Conservation (phyloP, 805 yeast genomes). For the Groenewaldozyma salmanticensis region DNA sequence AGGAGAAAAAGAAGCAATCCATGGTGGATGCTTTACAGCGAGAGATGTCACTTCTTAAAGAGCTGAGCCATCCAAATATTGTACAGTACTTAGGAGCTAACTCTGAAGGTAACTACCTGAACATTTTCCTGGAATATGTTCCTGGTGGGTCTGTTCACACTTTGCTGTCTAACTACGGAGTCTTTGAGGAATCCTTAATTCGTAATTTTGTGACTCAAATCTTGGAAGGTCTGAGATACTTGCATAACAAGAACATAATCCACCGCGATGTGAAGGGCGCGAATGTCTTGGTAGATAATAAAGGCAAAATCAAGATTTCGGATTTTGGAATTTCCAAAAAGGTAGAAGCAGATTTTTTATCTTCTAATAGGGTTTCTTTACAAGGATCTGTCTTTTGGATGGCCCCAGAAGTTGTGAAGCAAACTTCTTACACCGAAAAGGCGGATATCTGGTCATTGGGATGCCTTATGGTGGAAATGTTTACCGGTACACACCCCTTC, state of each 20-base stretch:
- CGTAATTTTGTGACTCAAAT: slow-evolving; percentile 68
- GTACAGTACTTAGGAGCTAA: slow-evolving; percentile 88
- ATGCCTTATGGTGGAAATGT: slow-evolving; percentile 87
- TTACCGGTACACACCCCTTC: slow-evolving; percentile 92
- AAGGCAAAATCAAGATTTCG: slow-evolving; percentile 73
- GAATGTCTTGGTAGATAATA: slow-evolving; percentile 68
- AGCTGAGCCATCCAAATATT: slow-evolving; percentile 80
- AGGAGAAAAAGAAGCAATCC: slow-evolving; percentile 31
- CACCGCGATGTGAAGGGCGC: slow-evolving; percentile 90
- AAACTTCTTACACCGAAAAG: slow-evolving; percentile 78
- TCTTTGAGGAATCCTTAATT: slow-evolving; percentile 68
- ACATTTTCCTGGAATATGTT: slow-evolving; percentile 73
- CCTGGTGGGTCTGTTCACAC: slow-evolving; percentile 66
- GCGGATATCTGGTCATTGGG: slow-evolving; percentile 98
- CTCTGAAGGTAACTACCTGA: slow-evolving; percentile 57
- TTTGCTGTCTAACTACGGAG: slow-evolving; percentile 63
- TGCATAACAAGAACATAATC: slow-evolving; percentile 66
- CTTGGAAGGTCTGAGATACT: slow-evolving; percentile 59
- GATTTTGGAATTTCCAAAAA: slow-evolving; percentile 79
- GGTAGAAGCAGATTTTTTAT: slow-evolving; percentile 44
- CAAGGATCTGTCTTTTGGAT: slow-evolving; percentile 98
- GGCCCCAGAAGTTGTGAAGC: slow-evolving; percentile 99
- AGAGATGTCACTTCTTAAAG: slow-evolving; percentile 70
- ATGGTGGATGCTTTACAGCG: slow-evolving; percentile 71
- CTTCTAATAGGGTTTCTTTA: slow-evolving; percentile 58